Base-by-base conservation (phyloP, 23 red algal species). In the Chondrus crispus region DNA sequence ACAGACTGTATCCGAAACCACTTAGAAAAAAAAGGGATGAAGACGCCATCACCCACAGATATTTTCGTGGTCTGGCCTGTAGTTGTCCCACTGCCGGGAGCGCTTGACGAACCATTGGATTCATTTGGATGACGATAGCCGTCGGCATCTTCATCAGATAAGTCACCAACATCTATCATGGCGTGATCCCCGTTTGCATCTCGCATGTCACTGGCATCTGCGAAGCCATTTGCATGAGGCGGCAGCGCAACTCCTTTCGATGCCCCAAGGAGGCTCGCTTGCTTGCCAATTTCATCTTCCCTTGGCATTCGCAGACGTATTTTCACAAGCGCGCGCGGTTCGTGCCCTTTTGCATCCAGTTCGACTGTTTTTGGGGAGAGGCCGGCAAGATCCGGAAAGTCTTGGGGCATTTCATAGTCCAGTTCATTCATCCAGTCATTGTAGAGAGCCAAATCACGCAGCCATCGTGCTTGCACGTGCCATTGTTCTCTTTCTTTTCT, bases 361-460 rank as follows among this genome's bases (percentile, higher is more conserved):
- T 77, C 38, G 24, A 24, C n/a, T 35, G 37, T 24, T n/a, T 38
- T n/a, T 26, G 71, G 38, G 6, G 71, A 77, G 24, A n/a, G 28
- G 40, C 89, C 89, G 68, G 84, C 79, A 41, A 83, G 84, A 24
- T 84, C 79, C 8, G 82, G 46, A 46, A 92, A 92, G 46, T 76
- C 62, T 22, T 80, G 54, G 38, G 88, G 86, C 73, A 85, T 91
- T 45, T 98, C 95, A 63, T 98, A 98, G 74, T 98, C 95, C 29
- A 88, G 88, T 71, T 98, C 95, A 84, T 98, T 98, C 62, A 89
- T 85, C 95, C 95, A 98, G 18, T 98, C 95, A 46, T 98, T 98
- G 60, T 93, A 91, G 44, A 64, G 62, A 35, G 94, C 84, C 14
- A 83, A 63, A 80, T 98, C 95, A n/a, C 89, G 41, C 10, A 90